A percentile compares a stretch with the other conserved stretches of the same genome.
phyloP scores from a whole-genome alignment of 495 filamentous ascomycete genomes.

The Sabuloglossum arenarium region DNA sequence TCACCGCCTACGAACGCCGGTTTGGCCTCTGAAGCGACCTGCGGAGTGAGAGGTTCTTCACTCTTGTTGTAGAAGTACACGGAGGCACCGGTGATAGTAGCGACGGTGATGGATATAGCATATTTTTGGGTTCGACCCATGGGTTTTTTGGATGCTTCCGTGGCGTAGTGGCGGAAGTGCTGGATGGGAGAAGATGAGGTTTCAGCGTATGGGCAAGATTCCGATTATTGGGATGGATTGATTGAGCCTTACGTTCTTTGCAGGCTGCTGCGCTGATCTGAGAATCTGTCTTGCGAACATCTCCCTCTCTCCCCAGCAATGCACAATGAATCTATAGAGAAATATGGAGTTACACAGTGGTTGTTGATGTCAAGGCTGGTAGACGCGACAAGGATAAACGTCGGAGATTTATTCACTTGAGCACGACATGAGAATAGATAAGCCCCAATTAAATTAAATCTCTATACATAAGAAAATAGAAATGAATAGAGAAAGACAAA shows the following conservation, averaged over 20 bases:
- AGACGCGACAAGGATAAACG: too few relatives aligned
- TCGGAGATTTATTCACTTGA: too few relatives aligned
- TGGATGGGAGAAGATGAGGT: constrained; percentile 8
- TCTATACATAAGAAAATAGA: too few relatives aligned
- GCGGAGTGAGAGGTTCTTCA: constrained; percentile 18
- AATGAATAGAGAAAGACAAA: too few relatives aligned
- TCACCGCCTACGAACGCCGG: constrained; percentile 62
- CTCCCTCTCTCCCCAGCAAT: too few relatives aligned
- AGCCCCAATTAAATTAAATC: too few relatives aligned
- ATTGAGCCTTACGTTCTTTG: constrained; percentile 23
- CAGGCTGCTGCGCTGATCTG: constrained; percentile 23
- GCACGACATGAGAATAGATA: too few relatives aligned
- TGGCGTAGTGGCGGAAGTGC: constrained; percentile 31
- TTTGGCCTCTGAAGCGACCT: constrained; percentile 19
- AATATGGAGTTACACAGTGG: too few relatives aligned
- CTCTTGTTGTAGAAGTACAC: constrained; percentile 28
- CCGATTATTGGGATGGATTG: neutral
- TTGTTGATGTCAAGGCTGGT: too few relatives aligned
- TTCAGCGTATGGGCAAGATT: too few relatives aligned
- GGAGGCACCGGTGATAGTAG: constrained; percentile 21
- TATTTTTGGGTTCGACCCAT: constrained; percentile 20
- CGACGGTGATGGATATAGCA: constrained; percentile 20
- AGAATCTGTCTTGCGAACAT: constrained; percentile 27
- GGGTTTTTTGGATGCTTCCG: constrained; percentile 21
- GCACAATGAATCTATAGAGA: too few relatives aligned